phyloP scores from a whole-genome alignment of 306 rosid genomes.

The Pueraria montana region DNA sequence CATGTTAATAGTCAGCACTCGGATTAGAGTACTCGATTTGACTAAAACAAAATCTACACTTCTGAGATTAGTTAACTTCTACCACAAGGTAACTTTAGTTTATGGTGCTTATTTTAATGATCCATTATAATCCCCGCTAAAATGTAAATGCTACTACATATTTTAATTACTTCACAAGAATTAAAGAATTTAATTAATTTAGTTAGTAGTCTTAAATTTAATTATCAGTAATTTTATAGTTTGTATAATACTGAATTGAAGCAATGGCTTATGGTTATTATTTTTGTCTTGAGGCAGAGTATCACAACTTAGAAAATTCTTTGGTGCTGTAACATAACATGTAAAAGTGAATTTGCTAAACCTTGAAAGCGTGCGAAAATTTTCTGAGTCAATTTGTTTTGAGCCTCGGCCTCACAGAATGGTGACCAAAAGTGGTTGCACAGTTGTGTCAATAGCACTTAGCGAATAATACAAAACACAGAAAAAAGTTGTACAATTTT shows the following conservation, averaged over 20 bases:
- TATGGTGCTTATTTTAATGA: too few relatives aligned
- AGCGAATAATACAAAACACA: constrained; percentile 12
- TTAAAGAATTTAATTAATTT: not conserved
- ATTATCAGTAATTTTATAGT: not conserved
- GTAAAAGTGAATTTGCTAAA: not conserved
- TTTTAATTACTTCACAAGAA: too few relatives aligned
- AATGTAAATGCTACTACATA: too few relatives aligned
- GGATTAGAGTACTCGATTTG: too few relatives aligned
- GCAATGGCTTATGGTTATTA: not conserved
- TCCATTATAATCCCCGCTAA: too few relatives aligned
- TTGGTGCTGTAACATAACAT: not conserved
- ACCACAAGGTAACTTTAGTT: too few relatives aligned
- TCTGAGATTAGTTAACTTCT: too few relatives aligned
- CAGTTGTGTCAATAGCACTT: not conserved
- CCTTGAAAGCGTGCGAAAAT: not conserved
- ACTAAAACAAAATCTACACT: too few relatives aligned
- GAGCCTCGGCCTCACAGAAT: constrained; percentile 2
- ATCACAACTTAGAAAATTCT: not conserved
- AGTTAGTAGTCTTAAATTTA: not conserved
- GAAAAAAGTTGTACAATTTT: not conserved
- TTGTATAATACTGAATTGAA: not conserved
- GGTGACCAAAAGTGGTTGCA: constrained; percentile 4
- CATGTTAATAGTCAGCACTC: too few relatives aligned
- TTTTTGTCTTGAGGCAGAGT: not conserved
- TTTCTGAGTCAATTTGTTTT: not conserved